These are phyloP conservation scores for Penicillium frequentans DNA, from an alignment of 2,329 filamentous ascomycete genomes.

Conservation along the genomic window DNA sequence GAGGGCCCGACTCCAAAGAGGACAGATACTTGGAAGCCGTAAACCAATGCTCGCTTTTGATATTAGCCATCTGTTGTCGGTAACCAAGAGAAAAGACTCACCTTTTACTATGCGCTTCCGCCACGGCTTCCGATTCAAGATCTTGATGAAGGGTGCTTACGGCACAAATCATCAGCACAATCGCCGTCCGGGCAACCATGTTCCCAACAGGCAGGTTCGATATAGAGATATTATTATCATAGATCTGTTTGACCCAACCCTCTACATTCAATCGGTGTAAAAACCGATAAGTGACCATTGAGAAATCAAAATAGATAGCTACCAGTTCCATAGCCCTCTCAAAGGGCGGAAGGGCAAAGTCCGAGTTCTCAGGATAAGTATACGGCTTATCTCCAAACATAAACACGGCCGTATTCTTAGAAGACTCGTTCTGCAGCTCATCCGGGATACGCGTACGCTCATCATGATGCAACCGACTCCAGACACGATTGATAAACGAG, in stretches of 20 bases:
- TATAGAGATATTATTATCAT: constrained; percentile 40
- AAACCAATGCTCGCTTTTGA: constrained; percentile 38
- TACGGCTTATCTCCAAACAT: constrained; percentile 55
- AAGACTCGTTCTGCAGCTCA: constrained; percentile 29
- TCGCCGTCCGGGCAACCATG: constrained; percentile 49
- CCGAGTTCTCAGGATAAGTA: constrained; percentile 32
- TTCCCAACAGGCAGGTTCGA: constrained; percentile 39
- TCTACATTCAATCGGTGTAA: constrained; percentile 57
- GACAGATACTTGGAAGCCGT: constrained; percentile 38
- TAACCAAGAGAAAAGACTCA: constrained; percentile 9
- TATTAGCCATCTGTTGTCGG: not conserved
- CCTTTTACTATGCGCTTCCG: constrained; percentile 30
- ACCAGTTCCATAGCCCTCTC: constrained; percentile 47
- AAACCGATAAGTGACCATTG: constrained; percentile 61
- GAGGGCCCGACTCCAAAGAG: constrained; percentile 52
- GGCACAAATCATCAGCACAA: constrained; percentile 52
- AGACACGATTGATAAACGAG: constrained; percentile 64
- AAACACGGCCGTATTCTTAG: constrained; percentile 47
- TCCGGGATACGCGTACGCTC: constrained; percentile 35
- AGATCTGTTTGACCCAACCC: constrained; percentile 44
- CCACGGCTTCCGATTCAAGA: constrained; percentile 32
- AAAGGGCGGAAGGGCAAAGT: constrained; percentile 42
- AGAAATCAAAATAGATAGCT: constrained; percentile 60
- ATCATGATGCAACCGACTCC: constrained; percentile 65
- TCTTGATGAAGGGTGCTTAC: constrained; percentile 50